A percentile compares a stretch with the other conserved stretches of the same genome.
Evolutionary conservation across 257 asterid genomes (phyloP).

Genomic region (Handroanthus guayacan): DNA sequence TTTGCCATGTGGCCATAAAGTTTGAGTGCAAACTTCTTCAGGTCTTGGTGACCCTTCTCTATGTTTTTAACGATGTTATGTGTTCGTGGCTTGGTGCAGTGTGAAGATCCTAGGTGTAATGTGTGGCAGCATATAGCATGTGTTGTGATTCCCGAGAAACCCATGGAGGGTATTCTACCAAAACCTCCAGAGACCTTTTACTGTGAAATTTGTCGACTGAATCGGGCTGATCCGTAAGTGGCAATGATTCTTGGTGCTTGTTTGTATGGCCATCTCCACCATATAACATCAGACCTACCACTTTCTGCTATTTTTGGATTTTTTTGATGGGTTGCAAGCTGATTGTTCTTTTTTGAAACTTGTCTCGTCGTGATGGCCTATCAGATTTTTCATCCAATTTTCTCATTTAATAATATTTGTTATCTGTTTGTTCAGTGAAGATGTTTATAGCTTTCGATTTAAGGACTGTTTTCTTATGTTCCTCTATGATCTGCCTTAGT

Average conservation of each 20-base stretch:
- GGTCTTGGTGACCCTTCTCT: conserved; percentile 20
- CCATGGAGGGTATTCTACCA: conserved; percentile 73
- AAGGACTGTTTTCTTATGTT: too few species aligned
- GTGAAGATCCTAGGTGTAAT: conserved; percentile 87
- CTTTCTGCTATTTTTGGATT: not conserved
- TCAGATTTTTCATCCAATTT: not conserved
- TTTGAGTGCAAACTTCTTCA: conserved; percentile 4
- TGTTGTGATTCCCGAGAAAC: conserved; percentile 90
- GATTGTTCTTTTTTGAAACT: not conserved
- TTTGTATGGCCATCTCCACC: conserved; percentile 5
- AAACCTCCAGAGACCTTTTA: conserved; percentile 75
- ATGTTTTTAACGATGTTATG: conserved; percentile 26
- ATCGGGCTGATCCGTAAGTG: conserved; percentile 98
- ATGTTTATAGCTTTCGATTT: too few species aligned
- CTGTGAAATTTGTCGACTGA: conserved; percentile 93
- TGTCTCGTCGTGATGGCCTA: conserved; percentile 21
- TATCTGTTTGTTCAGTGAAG: too few species aligned
- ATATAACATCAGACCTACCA: not conserved
- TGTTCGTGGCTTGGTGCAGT: conserved; percentile 51
- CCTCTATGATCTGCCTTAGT: too few species aligned
- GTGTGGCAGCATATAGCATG: conserved; percentile 97
- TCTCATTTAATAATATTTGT: not conserved
- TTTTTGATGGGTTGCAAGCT: too few species aligned
- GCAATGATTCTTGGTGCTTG: conserved; percentile 26
- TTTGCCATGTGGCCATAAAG: conserved; percentile 23